Evolutionary conservation across 352 stramenopile species (phyloP), one percentile per base, ranked within the genome.

Genomic region (Poterioochromonas sp.): DNA sequence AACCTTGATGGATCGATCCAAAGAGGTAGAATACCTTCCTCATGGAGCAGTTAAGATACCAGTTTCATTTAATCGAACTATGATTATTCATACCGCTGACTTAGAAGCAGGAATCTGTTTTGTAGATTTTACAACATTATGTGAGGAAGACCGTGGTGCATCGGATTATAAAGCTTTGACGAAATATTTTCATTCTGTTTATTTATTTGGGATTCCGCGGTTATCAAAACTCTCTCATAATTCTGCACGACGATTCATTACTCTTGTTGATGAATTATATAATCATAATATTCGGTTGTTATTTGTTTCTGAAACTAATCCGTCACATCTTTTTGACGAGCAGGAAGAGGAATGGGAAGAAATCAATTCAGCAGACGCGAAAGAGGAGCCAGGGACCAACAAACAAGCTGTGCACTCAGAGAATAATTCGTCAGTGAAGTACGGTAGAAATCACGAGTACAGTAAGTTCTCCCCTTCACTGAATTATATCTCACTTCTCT

Each of bases 241-340:
- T 82, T 85, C 86, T 80, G 89, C 92, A n/a, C 85, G 94, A 40
- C 88, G 95, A 54, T 98, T 99, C 84, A 97, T 99, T 82, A 89
- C 95, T 62, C 85, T 99, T 0, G 87, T 98, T 62, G 95, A 99
- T 82, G 93, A 98, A 83, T 82, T 98, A 64, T 99, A 98, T 78
- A 93, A 98, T 82, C 87, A 90, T 58, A 84, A 83, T 44, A 88
- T 86, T 18, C 79, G 84, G 0, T 79, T 92, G 15, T 71, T 93
- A 0, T 83, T 86, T 74, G 89, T 88, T 0, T 85, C 87, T 2
- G 83, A 83, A 54, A 86, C 79, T 34, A 60, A 82, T 0, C 80
- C 84, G 11, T 77, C 82, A 40, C 63, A 84, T 26, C 86, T 93
- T 74, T 93, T 93, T 77, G 87, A 90, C 63, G 87, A 91, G 54